Evolutionary conservation across 495 filamentous ascomycete genomes (phyloP).

Genomic region (Hypoxylon subgilvum): DNA sequence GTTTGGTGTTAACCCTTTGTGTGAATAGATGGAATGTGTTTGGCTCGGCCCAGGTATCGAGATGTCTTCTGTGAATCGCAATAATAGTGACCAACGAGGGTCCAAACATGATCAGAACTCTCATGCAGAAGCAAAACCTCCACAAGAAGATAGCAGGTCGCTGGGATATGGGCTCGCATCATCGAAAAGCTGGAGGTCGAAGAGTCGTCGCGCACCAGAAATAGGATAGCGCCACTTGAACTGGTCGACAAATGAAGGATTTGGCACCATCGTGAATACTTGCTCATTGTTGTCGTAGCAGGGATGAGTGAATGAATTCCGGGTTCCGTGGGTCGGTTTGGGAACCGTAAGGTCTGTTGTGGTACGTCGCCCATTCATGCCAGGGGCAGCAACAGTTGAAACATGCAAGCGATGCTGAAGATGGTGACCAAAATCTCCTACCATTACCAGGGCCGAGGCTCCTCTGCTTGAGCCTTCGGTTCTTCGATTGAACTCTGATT

Average conservation of each 20-base stretch:
- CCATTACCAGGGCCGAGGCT: slow-evolving; percentile 38
- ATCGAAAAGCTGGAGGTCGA: slow-evolving; percentile 52
- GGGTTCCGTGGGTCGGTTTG: slow-evolving; percentile 53
- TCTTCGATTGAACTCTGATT: background rate
- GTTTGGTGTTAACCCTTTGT: slow-evolving; percentile 4
- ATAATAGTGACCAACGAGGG: slow-evolving; percentile 29
- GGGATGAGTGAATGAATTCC: slow-evolving; percentile 56
- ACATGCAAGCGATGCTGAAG: slow-evolving; percentile 18
- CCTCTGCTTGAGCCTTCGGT: background rate
- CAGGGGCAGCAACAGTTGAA: slow-evolving; percentile 45
- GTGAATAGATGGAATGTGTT: slow-evolving; percentile 6
- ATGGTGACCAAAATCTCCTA: slow-evolving; percentile 31
- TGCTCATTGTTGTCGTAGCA: slow-evolving; percentile 49
- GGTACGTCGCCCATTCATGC: slow-evolving; percentile 44
- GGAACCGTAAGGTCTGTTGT: slow-evolving; percentile 48
- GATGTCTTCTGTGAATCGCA: slow-evolving; percentile 19
- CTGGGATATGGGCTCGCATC: slow-evolving; percentile 43
- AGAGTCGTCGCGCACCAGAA: slow-evolving; percentile 42
- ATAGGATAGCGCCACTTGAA: slow-evolving; percentile 58
- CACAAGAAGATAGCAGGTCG: slow-evolving; percentile 28
- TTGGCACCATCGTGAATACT: slow-evolving; percentile 46
- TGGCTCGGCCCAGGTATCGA: slow-evolving; percentile 34
- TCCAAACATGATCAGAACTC: slow-evolving; percentile 4
- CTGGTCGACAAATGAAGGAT: slow-evolving; percentile 51
- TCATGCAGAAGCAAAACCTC: slow-evolving; percentile 6